These are phyloP conservation scores for Saccharomycopsis oosterbeekiorum DNA, from an alignment of 805 yeast genomes.

Conservation along the genomic window DNA sequence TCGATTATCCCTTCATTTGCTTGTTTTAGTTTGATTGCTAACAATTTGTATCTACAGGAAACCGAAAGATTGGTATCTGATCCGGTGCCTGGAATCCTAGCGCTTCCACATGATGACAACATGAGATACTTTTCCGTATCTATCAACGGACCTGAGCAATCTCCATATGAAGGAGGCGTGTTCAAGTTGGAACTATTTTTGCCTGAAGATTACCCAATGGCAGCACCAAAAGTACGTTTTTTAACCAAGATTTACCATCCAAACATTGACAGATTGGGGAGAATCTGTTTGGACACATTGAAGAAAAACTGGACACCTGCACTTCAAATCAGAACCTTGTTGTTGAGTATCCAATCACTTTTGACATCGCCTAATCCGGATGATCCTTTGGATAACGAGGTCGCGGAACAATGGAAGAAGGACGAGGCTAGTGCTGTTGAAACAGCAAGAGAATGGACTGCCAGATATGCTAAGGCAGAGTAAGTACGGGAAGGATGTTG, in stretches of 20 bases:
- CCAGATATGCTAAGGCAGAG: slow-evolving; percentile 24
- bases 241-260: slow-evolving; percentile 93
- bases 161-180: slow-evolving; percentile 82
- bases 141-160: slow-evolving; percentile 81
- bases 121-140: slow-evolving; percentile 86
- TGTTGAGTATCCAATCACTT: slow-evolving; percentile 85
- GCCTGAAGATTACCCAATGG: slow-evolving; percentile 98
- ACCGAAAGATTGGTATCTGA: slow-evolving; percentile 87
- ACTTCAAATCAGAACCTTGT: slow-evolving; percentile 83
- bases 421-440: slow-evolving; percentile 71
- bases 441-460: slow-evolving; percentile 53
- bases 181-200: slow-evolving; percentile 79
- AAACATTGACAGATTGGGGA: slow-evolving; percentile 87
- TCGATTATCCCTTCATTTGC: background rate
- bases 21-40: background rate
- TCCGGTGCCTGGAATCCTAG: slow-evolving; percentile 94
- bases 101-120: slow-evolving; percentile 90
- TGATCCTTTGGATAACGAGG: slow-evolving; percentile 96
- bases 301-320: slow-evolving; percentile 97
- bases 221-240: slow-evolving; percentile 92
- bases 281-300: slow-evolving; percentile 91
- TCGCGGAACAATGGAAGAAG: slow-evolving; percentile 92
- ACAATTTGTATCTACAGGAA: slow-evolving; percentile 42
- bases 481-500: background rate
- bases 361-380: slow-evolving; percentile 96